Evolutionary conservation across 2,329 filamentous ascomycete genomes (phyloP).

Genomic region (Calonectria fujianensis): DNA sequence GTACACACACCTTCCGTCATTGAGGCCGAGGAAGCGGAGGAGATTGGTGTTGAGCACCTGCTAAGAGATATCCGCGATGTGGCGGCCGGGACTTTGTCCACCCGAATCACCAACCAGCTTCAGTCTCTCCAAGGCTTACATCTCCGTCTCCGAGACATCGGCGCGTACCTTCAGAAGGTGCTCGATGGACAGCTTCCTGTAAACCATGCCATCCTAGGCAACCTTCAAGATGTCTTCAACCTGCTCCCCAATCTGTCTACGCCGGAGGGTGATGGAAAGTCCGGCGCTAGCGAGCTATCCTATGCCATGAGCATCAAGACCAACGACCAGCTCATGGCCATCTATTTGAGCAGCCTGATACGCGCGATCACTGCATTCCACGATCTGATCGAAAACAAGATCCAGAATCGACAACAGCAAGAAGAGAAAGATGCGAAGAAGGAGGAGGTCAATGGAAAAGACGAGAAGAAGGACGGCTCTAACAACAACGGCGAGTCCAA

Average conservation of each 20-base stretch:
- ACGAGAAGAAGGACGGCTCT: conserved; percentile 73
- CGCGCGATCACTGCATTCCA: conserved; percentile 99
- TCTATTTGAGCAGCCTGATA: conserved; percentile 95
- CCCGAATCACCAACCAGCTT: conserved; percentile 96
- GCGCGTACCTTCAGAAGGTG: conserved; percentile 95
- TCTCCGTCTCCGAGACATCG: conserved; percentile 94
- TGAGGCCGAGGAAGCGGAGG: conserved; percentile 98
- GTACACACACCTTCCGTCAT: conserved; percentile 99
- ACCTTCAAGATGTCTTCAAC: conserved; percentile 99
- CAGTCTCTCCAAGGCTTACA: conserved; percentile 98
- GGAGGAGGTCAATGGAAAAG: conserved; percentile 77
- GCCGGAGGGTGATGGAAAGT: conserved; percentile 79
- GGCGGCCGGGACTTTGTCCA: conserved; percentile 96
- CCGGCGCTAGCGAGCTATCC: conserved; percentile 88
- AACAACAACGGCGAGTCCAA: conserved; percentile 69
- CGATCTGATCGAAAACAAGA: conserved; percentile 99
- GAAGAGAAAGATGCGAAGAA: conserved; percentile 96
- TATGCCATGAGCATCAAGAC: conserved; percentile 99
- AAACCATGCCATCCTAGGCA: conserved; percentile 97
- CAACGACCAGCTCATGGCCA: conserved; percentile 98
- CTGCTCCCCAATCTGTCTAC: conserved; percentile 96
- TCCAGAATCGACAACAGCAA: conserved; percentile 97
- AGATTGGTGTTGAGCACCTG: conserved; percentile 98
- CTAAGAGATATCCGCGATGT: conserved; percentile 98
- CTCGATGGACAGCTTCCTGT: conserved; percentile 93